Base-by-base conservation (phyloP, 345 rosid genomes). In the Gossypium australe region DNA sequence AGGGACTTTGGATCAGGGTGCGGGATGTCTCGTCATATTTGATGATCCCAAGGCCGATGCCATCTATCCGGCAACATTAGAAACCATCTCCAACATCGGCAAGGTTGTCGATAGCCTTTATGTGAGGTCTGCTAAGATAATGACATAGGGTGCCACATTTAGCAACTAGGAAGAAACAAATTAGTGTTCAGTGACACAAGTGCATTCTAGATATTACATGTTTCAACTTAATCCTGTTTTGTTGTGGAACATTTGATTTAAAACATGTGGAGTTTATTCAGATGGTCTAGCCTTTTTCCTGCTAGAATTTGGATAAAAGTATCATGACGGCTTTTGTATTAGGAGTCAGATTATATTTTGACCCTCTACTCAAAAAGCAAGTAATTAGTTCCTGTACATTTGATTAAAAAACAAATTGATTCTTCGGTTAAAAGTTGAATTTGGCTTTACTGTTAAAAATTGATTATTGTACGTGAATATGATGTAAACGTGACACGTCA, bases 91-190 rank as follows among this genome's bases (percentile, higher is more conserved):
- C 68, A 93, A 94, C 81, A 88, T 94, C 64, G 93, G 88, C 77
- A 93, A 87, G 93, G 98, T 94, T 3, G 99, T 94, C 11, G 99
- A 94, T 84, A 94, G 99, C 83, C 92, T 94, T 67, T 94, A 88
- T 74, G 93, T 87, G 77, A 91, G 99, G 83, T 93, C 99, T 72
- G 99, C 98, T 43, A 93, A 91, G 83, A 94, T 93, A 75, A 90
- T 91, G 99, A 86, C 94, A 12, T 74, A 64, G 70, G 52, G 52
- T 51, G 8, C 38, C 12, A 18, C 8, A 38, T 67, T 22, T 67
- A 24, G 69, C 52, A 14, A 13, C 20, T 38, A 41, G 70, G 8
- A 27, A 44, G 52, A 44, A 20, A 66, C 44, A 61, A 61, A 14
- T 16, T 61, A 6, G 66, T 61, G 66, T 29, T 29, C 43, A 14